These are phyloP conservation scores for Calocybe indica DNA, from an alignment of 768 basidiomycete genomes.

Conservation along the genomic window DNA sequence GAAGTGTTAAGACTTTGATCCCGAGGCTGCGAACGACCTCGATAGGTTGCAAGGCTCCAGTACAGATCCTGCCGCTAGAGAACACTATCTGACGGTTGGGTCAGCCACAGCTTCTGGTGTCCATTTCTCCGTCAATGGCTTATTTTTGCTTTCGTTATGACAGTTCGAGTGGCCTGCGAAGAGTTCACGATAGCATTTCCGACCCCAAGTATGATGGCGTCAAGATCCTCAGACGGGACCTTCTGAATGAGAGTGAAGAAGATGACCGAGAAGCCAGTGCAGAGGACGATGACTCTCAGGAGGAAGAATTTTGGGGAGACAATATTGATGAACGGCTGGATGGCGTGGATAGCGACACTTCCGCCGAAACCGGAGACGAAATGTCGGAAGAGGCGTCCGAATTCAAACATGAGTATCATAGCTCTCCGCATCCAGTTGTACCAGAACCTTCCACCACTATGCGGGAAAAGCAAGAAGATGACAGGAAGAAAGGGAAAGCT, in stretches of 20 bases:
- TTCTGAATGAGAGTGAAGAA: conserved; percentile 33
- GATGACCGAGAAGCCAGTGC: conserved; percentile 7
- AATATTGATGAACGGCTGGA: conserved; percentile 8
- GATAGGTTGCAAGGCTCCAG: conserved; percentile 34
- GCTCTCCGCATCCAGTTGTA: background rate
- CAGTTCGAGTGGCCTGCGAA: conserved; percentile 69
- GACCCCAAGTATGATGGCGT: conserved; percentile 80
- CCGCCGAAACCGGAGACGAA: background rate
- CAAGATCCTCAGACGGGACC: conserved; percentile 52
- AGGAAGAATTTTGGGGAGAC: background rate
- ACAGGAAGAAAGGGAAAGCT: conserved; percentile 77
- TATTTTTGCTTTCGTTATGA: conserved; percentile 3
- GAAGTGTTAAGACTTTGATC: conserved; percentile 60
- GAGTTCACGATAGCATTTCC: conserved; percentile 53
- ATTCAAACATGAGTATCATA: conserved; percentile 2
- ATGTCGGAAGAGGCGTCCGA: conserved; percentile 4
- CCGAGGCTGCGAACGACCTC: conserved; percentile 46
- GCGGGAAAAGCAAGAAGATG: conserved; percentile 57
- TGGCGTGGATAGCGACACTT: conserved; percentile 1
- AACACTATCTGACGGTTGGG: conserved; percentile 88
- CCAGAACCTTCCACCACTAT: conserved; percentile 49
- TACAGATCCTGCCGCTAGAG: conserved; percentile 36
- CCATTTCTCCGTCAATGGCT: background rate
- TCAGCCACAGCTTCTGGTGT: conserved; percentile 26
- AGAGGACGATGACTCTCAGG: background rate